Percentiles rank a stretch among this genome's conserved stretches.
Evolutionary conservation across 1,284 basidiomycete species (phyloP).

Genomic region (Gomphus bonarii): DNA sequence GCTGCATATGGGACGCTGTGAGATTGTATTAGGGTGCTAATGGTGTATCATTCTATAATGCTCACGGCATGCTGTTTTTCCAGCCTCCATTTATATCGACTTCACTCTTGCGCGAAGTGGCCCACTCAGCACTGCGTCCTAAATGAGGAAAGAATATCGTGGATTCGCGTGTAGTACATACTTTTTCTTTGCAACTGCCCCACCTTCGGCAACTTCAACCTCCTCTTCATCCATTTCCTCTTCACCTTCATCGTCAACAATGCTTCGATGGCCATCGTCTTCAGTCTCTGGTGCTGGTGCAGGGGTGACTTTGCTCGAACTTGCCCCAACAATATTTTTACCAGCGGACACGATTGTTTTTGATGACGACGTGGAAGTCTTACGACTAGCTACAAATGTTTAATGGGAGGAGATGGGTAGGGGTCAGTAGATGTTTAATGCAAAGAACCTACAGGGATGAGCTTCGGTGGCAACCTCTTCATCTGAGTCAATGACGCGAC

Average conservation of each 20-base stretch:
- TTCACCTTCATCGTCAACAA: conserved; percentile 36
- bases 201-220: conserved; percentile 30
- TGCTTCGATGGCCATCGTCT: conserved; percentile 8
- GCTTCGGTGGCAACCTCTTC: conserved; percentile 35
- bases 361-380: neutral
- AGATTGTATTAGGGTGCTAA: neutral
- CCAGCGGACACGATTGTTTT: neutral
- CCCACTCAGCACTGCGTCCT: conserved; percentile 55
- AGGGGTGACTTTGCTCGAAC: conserved; percentile 13
- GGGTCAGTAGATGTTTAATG: conserved; percentile 2
- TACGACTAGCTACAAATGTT: conserved; percentile 12
- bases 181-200: conserved; percentile 47
- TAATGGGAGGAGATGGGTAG: conserved; percentile 3
- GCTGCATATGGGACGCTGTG: conserved; percentile 88
- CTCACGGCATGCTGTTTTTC: conserved; percentile 81
- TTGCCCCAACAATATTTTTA: conserved; percentile 2
- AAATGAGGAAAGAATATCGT: neutral
- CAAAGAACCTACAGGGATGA: neutral
- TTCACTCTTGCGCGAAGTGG: conserved; percentile 50
- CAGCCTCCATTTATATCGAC: conserved; percentile 79
- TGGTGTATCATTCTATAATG: conserved; percentile 15
- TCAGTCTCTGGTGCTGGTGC: conserved; percentile 13
- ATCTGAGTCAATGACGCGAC: conserved; percentile 56
- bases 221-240: conserved; percentile 42
- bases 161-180: conserved; percentile 22